Evolutionary conservation across 2,329 filamentous ascomycete species (phyloP), one percentile per base, ranked within the genome.

Genomic region (Aspergillus sp.): DNA sequence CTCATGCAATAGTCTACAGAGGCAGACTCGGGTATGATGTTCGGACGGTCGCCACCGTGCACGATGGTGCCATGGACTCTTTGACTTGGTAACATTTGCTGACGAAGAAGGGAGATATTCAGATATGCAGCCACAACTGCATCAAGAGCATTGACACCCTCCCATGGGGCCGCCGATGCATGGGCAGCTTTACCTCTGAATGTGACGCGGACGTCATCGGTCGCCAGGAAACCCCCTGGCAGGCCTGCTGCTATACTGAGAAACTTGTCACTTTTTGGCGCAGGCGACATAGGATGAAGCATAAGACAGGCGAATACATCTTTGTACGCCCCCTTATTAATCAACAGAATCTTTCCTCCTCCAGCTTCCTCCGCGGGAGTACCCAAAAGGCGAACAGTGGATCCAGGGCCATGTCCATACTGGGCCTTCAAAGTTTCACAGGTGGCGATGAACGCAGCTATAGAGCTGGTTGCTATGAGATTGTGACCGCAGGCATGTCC

Each of bases 131-230:
- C 75, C 4, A 86, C 74, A 5, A 83, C 71, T 0, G 83, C 84
- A 63, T 87, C 84, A 0, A 86, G 76, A 0, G 84, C 84, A 66
- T 87, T 86, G 63, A 81, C 77, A 0, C 84, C 84, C 8, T 82
- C 73, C 83, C 83, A 86, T 0, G 84, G 84, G n/a, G 70, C 78
- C 5, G 78, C 78, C 0, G 79, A 82, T 0, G 83, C 83, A 67
- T 86, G 84, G 0, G 84, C 82, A 52, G 80, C 79, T 36, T 78
- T 78, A 1, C 85, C 85, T 7, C 66, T 65, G 62, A 80, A 81
- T 57, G 72, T 72, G 15, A 77, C 71, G 28, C 28, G 28, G 28
- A 30, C 28, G 28, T 30, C 28, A 30, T 30, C 28, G 28, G 28
- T 30, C 8, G 28, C 28, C 28, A 30, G 28, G 28, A 30, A 30